These are phyloP conservation scores for Lablab purpureus DNA, from an alignment of 306 rosid species.

Conservation along the genomic window DNA sequence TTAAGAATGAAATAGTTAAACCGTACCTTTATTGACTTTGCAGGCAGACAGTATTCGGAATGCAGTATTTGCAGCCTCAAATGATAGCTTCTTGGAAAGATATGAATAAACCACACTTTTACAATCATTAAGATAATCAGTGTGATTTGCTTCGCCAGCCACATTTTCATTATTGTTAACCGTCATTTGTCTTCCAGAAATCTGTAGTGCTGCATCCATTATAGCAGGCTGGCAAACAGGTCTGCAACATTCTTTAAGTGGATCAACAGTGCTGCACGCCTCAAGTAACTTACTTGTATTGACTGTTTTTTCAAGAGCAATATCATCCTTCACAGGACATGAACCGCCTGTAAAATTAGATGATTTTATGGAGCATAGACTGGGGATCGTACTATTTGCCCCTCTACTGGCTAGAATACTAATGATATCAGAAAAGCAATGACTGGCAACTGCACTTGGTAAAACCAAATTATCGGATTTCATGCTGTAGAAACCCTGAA, in stretches of 20 bases:
- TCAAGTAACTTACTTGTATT: constrained; percentile 85
- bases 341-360: constrained; percentile 89
- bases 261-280: constrained; percentile 92
- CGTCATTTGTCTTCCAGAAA: constrained; percentile 72
- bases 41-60: constrained; percentile 92
- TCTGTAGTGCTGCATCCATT: constrained; percentile 88
- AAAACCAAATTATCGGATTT: constrained; percentile 73
- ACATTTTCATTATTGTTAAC: constrained; percentile 61
- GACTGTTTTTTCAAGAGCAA: constrained; percentile 75
- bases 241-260: constrained; percentile 97
- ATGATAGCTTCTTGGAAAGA: constrained; percentile 73
- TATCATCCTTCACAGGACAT: constrained; percentile 86
- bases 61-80: constrained; percentile 71
- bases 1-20: constrained; percentile 10
- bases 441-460: constrained; percentile 64
- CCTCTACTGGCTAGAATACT: constrained; percentile 86
- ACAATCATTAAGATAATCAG: constrained; percentile 81
- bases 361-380: constrained; percentile 80
- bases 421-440: constrained; percentile 86
- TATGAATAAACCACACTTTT: constrained; percentile 94
- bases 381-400: constrained; percentile 73
- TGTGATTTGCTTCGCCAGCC: constrained; percentile 62
- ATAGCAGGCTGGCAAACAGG: constrained; percentile 93
- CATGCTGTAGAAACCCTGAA: constrained; percentile 79
- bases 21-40: constrained; percentile 94